Base-by-base conservation (phyloP, 2,329 filamentous ascomycete species). In the Sarocladium oryzae region DNA sequence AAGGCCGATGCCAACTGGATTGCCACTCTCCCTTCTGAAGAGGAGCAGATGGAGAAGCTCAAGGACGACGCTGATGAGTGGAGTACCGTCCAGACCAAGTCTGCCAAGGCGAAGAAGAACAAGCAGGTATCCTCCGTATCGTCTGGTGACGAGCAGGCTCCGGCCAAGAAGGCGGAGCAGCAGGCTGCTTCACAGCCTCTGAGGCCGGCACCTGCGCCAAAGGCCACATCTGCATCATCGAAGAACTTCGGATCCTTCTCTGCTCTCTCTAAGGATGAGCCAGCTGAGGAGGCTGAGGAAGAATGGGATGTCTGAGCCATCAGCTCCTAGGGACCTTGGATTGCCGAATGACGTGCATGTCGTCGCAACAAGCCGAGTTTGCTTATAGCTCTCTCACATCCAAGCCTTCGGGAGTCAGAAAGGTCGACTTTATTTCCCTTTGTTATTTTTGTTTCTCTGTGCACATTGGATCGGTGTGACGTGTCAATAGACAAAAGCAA, bases 11-110 rank as follows among this genome's bases (percentile, higher is more conserved):
- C 49, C 4, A 70, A 66, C 54, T 80, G 76, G 76, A 68, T 74
- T 24, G 68, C 75, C 4, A 69, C 73, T 9, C 67, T 81, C 1
- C 78, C 78, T 2, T 82, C 80, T 0, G 79, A 84, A 63, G 80
- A 84, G 64, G 77, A 83, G 65, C 80, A 84, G 67, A 69, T 83
- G 57, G 73, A 82, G 66, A 69, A 77, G 62, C 70, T 81, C 51
- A 75, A 75, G 58, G 68, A 68, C 18, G 70, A 76, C 24, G 68
- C 65, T 18, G 73, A 76, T 45, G 74, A 81, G 56, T 85, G 82
- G 81, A 81, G 70, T 63, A 81, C 81, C 28, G 82, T 85, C 48
- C 75, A 72, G 61, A 64, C 64, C 54, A 73, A 75, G 66, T 64
- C 64, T 53, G 66, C 70, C 56, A 70, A 72, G 68, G 53, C 63